Evolutionary conservation across 2,329 filamentous ascomycete species (phyloP).

Genomic region (Trichothecium sympodiale): DNA sequence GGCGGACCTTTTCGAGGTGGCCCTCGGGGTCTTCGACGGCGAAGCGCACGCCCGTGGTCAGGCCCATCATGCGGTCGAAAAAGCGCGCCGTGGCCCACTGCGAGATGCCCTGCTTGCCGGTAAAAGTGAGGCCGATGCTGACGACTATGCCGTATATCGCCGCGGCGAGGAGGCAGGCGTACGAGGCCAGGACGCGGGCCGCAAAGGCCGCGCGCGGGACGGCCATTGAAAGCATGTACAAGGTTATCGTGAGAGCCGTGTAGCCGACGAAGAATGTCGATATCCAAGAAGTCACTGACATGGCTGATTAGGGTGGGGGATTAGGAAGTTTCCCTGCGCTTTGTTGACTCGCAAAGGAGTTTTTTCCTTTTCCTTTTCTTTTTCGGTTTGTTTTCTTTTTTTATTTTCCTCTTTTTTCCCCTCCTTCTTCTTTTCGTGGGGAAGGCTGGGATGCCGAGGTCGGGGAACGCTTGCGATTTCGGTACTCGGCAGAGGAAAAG

Average conservation of each 20-base stretch:
- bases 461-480: too few relatives aligned
- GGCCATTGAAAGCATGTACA: conserved; percentile 53
- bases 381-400: not conserved
- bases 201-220: conserved; percentile 53
- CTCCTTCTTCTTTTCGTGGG: too few relatives aligned
- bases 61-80: conserved; percentile 71
- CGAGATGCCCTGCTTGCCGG: conserved; percentile 63
- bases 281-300: conserved; percentile 26
- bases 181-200: conserved; percentile 57
- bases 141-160: conserved; percentile 67
- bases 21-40: conserved; percentile 56
- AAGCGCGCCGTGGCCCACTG: conserved; percentile 76
- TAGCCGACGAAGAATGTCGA: conserved; percentile 41
- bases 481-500: too few relatives aligned
- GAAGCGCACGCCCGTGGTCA: conserved; percentile 69
- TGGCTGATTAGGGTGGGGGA: conserved; percentile 13
- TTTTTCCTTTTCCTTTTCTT: not conserved
- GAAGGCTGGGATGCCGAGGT: too few relatives aligned
- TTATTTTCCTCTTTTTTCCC: too few relatives aligned
- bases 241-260: conserved; percentile 34
- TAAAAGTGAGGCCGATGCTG: conserved; percentile 57
- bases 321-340: conserved; percentile 3
- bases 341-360: not conserved
- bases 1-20: conserved; percentile 54
- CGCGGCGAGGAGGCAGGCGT: conserved; percentile 47